These are phyloP conservation scores for Tuber borchii DNA, from an alignment of 495 filamentous ascomycete genomes.

Conservation along the genomic window DNA sequence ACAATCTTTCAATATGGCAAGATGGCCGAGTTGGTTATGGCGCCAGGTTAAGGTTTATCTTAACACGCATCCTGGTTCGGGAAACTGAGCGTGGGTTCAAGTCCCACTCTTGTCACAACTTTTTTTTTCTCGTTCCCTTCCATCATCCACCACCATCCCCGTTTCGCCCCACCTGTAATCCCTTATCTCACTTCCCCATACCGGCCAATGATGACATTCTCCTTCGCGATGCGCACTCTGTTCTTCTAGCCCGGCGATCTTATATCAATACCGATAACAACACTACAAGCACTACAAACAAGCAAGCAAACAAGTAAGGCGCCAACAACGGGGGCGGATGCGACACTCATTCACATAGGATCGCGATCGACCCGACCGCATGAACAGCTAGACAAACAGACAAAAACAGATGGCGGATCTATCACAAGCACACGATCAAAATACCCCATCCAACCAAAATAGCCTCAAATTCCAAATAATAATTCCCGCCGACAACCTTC, in stretches of 20 bases:
- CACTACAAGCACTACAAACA: background rate
- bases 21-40: slow-evolving; percentile 36
- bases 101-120: slow-evolving; percentile 36
- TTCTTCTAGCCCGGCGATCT: background rate
- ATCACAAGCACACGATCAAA: background rate
- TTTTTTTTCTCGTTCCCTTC: background rate
- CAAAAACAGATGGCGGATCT: background rate
- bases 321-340: background rate
- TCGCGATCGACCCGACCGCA: background rate
- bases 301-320: background rate
- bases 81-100: slow-evolving; percentile 37
- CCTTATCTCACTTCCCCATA: background rate
- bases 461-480: background rate
- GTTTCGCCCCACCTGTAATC: background rate
- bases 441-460: background rate
- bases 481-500: background rate
- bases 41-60: slow-evolving; percentile 34
- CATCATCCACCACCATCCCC: background rate
- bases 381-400: background rate
- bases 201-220: background rate
- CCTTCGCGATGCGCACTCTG: background rate
- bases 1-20: background rate
- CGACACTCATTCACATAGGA: background rate
- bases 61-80: slow-evolving; percentile 32
- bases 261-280: background rate